Base-by-base conservation (phyloP, 2,329 filamentous ascomycete genomes). In the Capronia coronata region DNA sequence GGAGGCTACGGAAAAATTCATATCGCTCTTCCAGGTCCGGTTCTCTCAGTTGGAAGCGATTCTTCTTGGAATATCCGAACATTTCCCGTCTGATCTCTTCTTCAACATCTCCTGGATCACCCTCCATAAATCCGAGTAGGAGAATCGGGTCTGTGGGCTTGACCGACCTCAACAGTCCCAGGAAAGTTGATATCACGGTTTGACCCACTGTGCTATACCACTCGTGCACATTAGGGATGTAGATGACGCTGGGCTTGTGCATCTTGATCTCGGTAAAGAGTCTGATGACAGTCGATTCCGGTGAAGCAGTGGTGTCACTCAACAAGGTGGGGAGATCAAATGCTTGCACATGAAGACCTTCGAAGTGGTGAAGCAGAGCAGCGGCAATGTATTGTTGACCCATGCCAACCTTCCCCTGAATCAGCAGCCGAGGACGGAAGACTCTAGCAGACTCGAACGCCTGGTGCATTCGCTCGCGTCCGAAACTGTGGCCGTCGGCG, bases 181-280 rank as follows among this genome's bases (percentile, higher is more conserved):
- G 75, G 67, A 98, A 96, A 0, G 88, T 93, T 27, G 83, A 83
- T 48, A 94, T 80, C 3, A 80, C 78, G 11, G 74, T 64, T 10
- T 71, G 70, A 2, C 83, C 80, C 32, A 88, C 71, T 0, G 86
- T 83, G 10, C 78, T 70, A 64, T 88, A 91, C 93, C 93, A 98
- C 6, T 84, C 78, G 59, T 95, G 86, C 42, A 97, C 80, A 59
- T 89, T 84, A 1, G 93, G 91, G 37, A 98, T 86, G 67, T 90
- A 97, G 44, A 98, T 93, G 30, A 97, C 87, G 65, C 89, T 94
- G 0, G 93, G 93, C 66, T 95, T 96, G 65, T 96, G 89, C 30
- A 90, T 83, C 66, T 91, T 87, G 30, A 94, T 87, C 70, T 97
- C 93, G 1, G 87, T 83, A 63, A 98, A 97, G 6, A 94, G 75